Evolutionary conservation across 192 early-diverging fungal genomes (phyloP).

Genomic region (Entrophospora sp.): DNA sequence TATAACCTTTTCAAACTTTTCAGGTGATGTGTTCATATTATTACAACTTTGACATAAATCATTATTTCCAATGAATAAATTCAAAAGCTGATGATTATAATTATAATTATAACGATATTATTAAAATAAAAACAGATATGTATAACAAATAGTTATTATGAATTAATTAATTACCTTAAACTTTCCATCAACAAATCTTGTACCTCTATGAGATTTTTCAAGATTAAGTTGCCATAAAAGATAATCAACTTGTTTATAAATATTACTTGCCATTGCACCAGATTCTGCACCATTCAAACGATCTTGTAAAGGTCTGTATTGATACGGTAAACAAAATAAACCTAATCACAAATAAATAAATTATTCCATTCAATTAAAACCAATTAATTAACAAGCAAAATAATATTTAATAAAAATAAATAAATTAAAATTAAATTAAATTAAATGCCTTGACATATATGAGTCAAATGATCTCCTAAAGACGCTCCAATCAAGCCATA

Average conservation of each 20-base stretch:
- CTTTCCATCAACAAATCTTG: background rate
- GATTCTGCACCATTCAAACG: conserved; percentile 46
- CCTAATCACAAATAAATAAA: background rate
- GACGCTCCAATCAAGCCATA: conserved; percentile 31
- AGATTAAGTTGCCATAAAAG: conserved; percentile 29
- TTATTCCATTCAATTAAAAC: background rate
- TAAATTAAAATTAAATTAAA: too few species aligned
- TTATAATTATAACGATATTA: too few species aligned
- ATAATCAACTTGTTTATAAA: conserved; percentile 37
- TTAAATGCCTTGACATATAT: conserved; percentile 47
- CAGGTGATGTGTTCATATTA: conserved; percentile 7
- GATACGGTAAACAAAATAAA: background rate
- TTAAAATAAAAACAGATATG: too few species aligned
- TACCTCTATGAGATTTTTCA: background rate
- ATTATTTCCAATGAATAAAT: conserved; percentile 50
- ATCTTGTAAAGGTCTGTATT: background rate
- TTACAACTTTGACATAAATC: conserved; percentile 44
- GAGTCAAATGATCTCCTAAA: conserved; percentile 35
- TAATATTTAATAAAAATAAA: too few species aligned
- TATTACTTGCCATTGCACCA: conserved; percentile 40
- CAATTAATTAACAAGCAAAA: background rate
- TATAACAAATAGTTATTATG: conserved; percentile 33
- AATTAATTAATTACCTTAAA: background rate
- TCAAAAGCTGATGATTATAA: conserved; percentile 48
- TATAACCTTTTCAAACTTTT: conserved; percentile 24